phyloP scores from a whole-genome alignment of 1,284 basidiomycete genomes.

The Moniliophthora roreri region DNA sequence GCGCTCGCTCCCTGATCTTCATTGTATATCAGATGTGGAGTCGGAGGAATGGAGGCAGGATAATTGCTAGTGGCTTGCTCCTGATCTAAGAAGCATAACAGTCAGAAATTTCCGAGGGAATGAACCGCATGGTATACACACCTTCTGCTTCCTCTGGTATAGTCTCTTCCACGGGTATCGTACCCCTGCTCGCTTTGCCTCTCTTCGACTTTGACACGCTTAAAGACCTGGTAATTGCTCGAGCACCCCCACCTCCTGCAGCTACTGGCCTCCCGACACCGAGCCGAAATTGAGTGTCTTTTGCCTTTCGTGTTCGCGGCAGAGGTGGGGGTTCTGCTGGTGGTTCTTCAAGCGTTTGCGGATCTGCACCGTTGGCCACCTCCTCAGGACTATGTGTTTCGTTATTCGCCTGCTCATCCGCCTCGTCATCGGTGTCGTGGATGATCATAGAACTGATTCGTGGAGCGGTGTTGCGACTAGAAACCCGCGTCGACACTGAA shows the following conservation, averaged over 20 bases:
- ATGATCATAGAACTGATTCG: constrained; percentile 46
- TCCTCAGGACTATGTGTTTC: constrained; percentile 1
- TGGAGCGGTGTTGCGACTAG: constrained; percentile 31
- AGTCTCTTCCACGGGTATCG: constrained; percentile 51
- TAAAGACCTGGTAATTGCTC: constrained; percentile 58
- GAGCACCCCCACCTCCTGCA: constrained; percentile 62
- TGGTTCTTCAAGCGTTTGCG: constrained; percentile 16
- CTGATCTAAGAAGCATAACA: no score
- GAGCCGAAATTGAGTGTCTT: constrained; percentile 64
- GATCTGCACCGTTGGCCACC: background rate
- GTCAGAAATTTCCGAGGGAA: background rate
- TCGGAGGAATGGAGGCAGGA: background rate
- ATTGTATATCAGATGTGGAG: no score
- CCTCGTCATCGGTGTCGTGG: constrained; percentile 51
- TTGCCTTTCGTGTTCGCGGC: constrained; percentile 62
- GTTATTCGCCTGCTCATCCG: constrained; percentile 29
- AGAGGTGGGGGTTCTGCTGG: constrained; percentile 28
- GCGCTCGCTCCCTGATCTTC: background rate
- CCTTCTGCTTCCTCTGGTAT: constrained; percentile 34
- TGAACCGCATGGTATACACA: constrained; percentile 12
- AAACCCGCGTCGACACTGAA: constrained; percentile 41
- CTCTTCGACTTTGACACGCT: constrained; percentile 49
- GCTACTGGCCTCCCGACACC: constrained; percentile 70
- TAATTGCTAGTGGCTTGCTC: background rate
- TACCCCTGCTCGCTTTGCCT: constrained; percentile 46